These are phyloP conservation scores for Talaromyces rugulosus DNA, from an alignment of 2,329 filamentous ascomycete species.

Conservation along the genomic window DNA sequence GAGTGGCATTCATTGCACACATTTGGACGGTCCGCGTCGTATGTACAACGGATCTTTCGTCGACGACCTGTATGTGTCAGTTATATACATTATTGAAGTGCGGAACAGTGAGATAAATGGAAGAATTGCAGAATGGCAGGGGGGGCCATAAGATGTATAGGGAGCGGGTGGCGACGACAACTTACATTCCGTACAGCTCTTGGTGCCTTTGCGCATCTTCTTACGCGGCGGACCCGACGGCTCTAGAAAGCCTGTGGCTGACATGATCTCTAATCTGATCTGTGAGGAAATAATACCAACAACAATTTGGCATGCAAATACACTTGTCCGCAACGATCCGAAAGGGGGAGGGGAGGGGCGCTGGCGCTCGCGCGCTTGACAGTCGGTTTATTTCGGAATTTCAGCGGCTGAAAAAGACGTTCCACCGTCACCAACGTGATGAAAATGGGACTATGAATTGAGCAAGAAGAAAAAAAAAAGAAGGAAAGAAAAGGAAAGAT, in stretches of 20 bases:
- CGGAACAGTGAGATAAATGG: background rate
- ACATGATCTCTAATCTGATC: slow-evolving; percentile 20
- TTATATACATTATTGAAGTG: background rate
- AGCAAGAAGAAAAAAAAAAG: background rate
- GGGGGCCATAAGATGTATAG: background rate
- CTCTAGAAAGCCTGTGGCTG: slow-evolving; percentile 16
- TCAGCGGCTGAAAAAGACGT: background rate
- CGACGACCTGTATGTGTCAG: slow-evolving; percentile 26
- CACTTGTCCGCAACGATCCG: background rate
- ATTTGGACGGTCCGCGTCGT: slow-evolving; percentile 26
- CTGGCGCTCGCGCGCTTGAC: no score
- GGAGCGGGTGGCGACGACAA: background rate
- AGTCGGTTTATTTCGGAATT: background rate
- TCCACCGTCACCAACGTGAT: no score
- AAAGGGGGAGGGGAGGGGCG: background rate
- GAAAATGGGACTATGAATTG: background rate
- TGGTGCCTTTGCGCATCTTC: slow-evolving; percentile 42
- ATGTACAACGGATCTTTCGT: slow-evolving; percentile 42
- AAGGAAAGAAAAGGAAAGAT: background rate
- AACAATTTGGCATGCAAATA: background rate
- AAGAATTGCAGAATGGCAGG: background rate
- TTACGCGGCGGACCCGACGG: slow-evolving; percentile 33
- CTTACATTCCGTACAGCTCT: slow-evolving; percentile 40
- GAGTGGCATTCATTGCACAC: slow-evolving; percentile 39
- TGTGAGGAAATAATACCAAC: background rate